Evolutionary conservation across 495 filamentous ascomycete genomes (phyloP).

Genomic region (Neurospora sp.): DNA sequence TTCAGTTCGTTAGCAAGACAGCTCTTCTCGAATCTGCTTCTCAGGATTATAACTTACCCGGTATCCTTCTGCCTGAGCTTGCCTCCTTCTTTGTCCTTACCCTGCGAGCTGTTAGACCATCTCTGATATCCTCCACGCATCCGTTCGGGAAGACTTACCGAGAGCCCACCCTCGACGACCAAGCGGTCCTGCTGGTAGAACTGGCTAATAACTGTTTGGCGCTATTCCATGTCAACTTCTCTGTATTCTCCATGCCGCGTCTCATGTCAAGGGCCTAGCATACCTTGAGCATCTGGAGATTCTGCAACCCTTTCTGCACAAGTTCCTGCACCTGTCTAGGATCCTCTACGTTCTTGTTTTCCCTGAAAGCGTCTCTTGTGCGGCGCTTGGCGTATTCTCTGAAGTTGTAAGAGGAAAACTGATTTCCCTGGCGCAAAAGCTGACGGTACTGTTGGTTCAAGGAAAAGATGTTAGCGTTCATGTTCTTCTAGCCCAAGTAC

Average conservation of each 20-base stretch:
- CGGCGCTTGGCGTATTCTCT: constrained; percentile 89
- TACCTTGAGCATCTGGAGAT: constrained; percentile 88
- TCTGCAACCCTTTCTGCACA: constrained; percentile 78
- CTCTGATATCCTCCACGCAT: neutral
- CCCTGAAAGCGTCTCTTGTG: constrained; percentile 80
- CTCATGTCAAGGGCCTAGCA: constrained; percentile 13
- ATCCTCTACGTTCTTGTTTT: constrained; percentile 61
- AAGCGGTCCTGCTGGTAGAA: constrained; percentile 89
- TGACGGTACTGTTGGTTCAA: constrained; percentile 65
- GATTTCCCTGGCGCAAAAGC: constrained; percentile 72
- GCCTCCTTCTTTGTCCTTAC: constrained; percentile 64
- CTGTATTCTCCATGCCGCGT: neutral
- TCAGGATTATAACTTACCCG: constrained; percentile 11
- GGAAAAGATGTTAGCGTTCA: neutral
- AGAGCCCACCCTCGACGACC: constrained; percentile 80
- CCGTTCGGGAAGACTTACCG: constrained; percentile 24
- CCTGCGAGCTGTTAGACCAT: constrained; percentile 35
- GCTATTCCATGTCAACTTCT: constrained; percentile 39
- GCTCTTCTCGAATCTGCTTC: neutral
- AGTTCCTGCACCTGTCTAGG: constrained; percentile 70
- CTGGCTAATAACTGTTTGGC: constrained; percentile 89
- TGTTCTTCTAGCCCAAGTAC: neutral
- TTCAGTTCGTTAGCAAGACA: neutral
- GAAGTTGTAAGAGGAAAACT: constrained; percentile 94
- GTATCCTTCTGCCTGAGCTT: constrained; percentile 25